phyloP scores from a whole-genome alignment of 306 rosid genomes.

The Lathyrus oleraceus region DNA sequence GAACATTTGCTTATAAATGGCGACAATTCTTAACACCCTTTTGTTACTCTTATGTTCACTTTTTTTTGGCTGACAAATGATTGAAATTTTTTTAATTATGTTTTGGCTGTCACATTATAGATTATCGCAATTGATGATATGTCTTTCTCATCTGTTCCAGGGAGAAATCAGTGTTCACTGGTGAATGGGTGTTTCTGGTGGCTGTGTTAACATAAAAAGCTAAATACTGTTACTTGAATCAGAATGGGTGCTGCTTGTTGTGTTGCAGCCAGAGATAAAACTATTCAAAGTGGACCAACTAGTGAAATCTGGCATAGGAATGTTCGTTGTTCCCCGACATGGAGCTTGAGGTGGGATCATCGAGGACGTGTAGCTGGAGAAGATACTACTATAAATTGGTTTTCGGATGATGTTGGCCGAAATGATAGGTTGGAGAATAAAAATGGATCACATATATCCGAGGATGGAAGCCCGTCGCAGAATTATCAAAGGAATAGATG shows the following conservation, averaged over 20 bases:
- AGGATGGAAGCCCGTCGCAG: constrained; percentile 46
- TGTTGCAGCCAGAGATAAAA: constrained; percentile 46
- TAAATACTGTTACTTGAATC: constrained; percentile 21
- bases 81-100: background rate
- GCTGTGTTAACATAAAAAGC: constrained; percentile 26
- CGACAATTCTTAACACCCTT: background rate
- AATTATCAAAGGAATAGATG: constrained; percentile 34
- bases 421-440: constrained; percentile 42
- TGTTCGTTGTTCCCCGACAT: constrained; percentile 44
- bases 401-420: constrained; percentile 41
- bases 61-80: constrained; percentile 5
- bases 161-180: constrained; percentile 19
- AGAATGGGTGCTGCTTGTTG: constrained; percentile 57
- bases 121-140: constrained; percentile 32
- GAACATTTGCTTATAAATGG: too few relatives aligned
- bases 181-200: constrained; percentile 3
- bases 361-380: constrained; percentile 55
- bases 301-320: constrained; percentile 39
- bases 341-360: constrained; percentile 56
- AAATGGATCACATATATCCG: constrained; percentile 35
- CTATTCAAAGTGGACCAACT: constrained; percentile 39
- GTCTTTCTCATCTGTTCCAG: constrained; percentile 18
- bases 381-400: constrained; percentile 46
- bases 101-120: constrained; percentile 11
- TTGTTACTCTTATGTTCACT: background rate